Conservation (phyloP, 2,329 filamentous ascomycete genomes). For the Nemania sp. region DNA sequence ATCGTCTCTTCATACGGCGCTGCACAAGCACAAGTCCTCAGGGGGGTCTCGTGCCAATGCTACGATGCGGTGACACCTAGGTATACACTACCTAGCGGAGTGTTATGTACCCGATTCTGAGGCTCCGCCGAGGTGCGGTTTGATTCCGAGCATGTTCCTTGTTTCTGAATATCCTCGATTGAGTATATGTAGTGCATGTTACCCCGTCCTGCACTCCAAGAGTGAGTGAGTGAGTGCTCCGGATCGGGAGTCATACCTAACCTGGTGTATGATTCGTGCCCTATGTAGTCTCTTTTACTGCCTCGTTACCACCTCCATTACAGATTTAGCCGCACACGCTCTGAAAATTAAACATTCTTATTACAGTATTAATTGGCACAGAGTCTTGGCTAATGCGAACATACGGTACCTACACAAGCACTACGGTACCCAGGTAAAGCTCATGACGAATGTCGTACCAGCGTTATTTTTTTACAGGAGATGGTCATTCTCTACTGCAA, state of each 20-base stretch:
- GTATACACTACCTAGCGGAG: neutral
- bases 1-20: conserved; percentile 7
- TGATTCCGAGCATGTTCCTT: conserved; percentile 19
- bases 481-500: neutral
- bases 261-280: neutral
- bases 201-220: neutral
- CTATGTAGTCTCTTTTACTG: no score
- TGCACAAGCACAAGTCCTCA: conserved; percentile 5
- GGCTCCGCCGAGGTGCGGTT: conserved; percentile 28
- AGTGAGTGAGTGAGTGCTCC: conserved; percentile 11
- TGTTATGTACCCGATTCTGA: conserved; percentile 17
- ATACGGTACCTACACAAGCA: no score
- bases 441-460: conserved; percentile 5
- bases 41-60: conserved; percentile 20
- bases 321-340: conserved; percentile 12
- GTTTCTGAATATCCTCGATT: conserved; percentile 12
- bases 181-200: neutral
- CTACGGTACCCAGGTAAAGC: no score
- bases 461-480: conserved; percentile 1
- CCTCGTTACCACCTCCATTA: no score
- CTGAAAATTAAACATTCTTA: no score
- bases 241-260: neutral
- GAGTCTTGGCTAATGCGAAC: neutral
- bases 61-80: conserved; percentile 26
- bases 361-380: neutral